Base-by-base conservation (phyloP, 2,329 filamentous ascomycete species). In the Aspergillus novoparasiticus region DNA sequence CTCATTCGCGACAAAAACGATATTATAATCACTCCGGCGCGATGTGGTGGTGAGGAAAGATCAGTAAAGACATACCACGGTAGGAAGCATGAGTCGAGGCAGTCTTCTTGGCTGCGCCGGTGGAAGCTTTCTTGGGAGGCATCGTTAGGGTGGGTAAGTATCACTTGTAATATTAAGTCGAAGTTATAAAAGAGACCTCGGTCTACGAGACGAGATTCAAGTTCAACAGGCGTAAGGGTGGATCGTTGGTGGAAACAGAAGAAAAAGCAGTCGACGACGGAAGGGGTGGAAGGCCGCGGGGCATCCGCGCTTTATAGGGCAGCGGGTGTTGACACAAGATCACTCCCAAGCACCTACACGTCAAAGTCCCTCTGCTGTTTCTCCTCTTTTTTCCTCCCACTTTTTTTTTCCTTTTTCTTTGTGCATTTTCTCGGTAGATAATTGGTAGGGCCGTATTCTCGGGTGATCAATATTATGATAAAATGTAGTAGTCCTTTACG, bases 71-170 rank as follows among this genome's bases (percentile, higher is more conserved):
- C 84, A 76, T 80, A 90, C 89, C 88, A 82, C 86, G 86, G 82
- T 90, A 91, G 72, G 86, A 85, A 71, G 84, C 84, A 82, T 90
- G 88, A 67, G 82, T 79, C 68, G 84, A 76, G 72, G 81, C 78
- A 68, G 83, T 80, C 82, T 88, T 87, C 83, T 89, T 89, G 73
- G 85, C 75, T 70, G 85, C 82, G 72, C 84, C 71, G 64, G 77
- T 76, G 70, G 81, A 73, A 71, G 82, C 79, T 80, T 89, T 88
- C 84, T 90, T 90, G 72, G 87, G 85, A 84, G 87, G 83, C 88
- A 90, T 90, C 73, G 72, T 82, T 74, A 73, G 65, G 23, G 69
- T 67, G 50, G 30, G 65, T 36, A 62, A 64, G 61, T 41, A 58
- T 59, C 57, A 68, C 53, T 66, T 61, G 64, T 36, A 26, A 60